Evolutionary conservation across 306 rosid species (phyloP).

Genomic region (Pueraria montana): DNA sequence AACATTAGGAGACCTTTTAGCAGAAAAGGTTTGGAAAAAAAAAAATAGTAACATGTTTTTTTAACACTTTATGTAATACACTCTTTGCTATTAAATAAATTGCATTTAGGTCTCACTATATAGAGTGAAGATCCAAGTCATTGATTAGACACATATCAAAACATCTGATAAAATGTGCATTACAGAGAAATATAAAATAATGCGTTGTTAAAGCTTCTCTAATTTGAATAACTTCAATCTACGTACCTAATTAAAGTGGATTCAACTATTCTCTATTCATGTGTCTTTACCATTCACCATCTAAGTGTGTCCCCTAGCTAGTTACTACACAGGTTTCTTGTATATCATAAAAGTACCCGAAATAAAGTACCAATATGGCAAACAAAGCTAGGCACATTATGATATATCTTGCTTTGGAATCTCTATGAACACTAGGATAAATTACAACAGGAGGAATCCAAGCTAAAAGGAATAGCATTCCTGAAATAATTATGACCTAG

Average conservation of each 20-base stretch:
- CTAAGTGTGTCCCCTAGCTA: not conserved
- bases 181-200: not conserved
- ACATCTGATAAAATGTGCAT: not conserved
- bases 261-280: not conserved
- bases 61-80: not conserved
- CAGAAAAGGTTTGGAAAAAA: not conserved
- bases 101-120: not conserved
- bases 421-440: slow-evolving; percentile 29
- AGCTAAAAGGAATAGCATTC: slow-evolving; percentile 62
- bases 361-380: slow-evolving; percentile 43
- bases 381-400: slow-evolving; percentile 42
- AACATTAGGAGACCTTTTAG: not conserved
- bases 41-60: not conserved
- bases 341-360: slow-evolving; percentile 26
- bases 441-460: slow-evolving; percentile 46
- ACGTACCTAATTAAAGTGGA: slow-evolving; percentile 6
- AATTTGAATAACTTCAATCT: not conserved
- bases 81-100: not conserved
- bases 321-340: slow-evolving; percentile 21
- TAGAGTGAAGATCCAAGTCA: not conserved
- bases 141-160: not conserved
- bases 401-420: slow-evolving; percentile 49
- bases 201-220: not conserved
- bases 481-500: slow-evolving; percentile 22
- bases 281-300: slow-evolving; percentile 37